phyloP scores from a whole-genome alignment of 257 asterid genomes.

The Solanum corneliomulleri region DNA sequence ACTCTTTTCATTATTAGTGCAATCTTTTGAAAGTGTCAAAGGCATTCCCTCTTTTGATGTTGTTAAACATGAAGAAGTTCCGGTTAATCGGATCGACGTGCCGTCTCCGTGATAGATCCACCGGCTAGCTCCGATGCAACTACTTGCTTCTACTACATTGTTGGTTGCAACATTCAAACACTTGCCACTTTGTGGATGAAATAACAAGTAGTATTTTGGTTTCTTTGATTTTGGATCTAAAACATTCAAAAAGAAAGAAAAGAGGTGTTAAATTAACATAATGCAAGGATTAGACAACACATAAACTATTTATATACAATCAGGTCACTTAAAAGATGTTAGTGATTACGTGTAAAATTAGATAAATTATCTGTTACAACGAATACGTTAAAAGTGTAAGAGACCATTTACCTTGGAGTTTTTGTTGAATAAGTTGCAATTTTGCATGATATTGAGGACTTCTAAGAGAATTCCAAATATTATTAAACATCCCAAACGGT shows the following conservation, averaged over 20 bases:
- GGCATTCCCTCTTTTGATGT: conserved; percentile 22
- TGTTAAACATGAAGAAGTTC: conserved; percentile 18
- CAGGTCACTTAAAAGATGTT: neutral
- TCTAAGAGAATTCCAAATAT: conserved; percentile 30
- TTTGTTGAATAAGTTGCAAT: conserved; percentile 31
- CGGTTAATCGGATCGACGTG: conserved; percentile 22
- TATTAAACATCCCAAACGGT: conserved; percentile 34
- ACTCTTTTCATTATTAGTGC: conserved; percentile 12
- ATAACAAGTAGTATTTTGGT: conserved; percentile 21
- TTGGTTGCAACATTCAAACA: neutral
- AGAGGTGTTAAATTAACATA: neutral
- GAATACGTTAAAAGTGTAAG: neutral
- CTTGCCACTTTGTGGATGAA: conserved; percentile 53
- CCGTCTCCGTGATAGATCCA: conserved; percentile 29
- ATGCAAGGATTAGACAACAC: neutral
- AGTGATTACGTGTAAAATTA: neutral
- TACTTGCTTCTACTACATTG: neutral
- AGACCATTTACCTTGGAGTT: conserved; percentile 37
- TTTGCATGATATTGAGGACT: conserved; percentile 24
- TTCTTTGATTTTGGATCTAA: conserved; percentile 23
- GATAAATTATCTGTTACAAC: neutral
- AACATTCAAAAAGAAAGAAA: neutral
- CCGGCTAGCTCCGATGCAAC: conserved; percentile 20
- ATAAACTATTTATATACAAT: neutral
- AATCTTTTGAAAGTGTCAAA: conserved; percentile 21